These are phyloP conservation scores for Arachis monticola DNA, from an alignment of 331 rosid species.

Conservation along the genomic window DNA sequence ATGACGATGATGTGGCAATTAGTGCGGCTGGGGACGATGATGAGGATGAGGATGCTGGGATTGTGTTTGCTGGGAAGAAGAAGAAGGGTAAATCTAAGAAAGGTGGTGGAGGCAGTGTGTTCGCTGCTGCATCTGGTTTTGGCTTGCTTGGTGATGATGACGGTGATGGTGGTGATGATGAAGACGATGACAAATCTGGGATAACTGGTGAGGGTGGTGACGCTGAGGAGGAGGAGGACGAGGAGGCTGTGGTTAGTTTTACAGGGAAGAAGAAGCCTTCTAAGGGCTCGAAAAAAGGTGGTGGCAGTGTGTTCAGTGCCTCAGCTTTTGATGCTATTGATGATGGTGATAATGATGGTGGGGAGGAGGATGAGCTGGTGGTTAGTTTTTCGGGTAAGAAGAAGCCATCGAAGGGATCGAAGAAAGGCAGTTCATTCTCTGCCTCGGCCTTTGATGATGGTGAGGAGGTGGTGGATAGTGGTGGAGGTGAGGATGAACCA, in stretches of 20 bases:
- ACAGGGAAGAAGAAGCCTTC: constrained; percentile 73
- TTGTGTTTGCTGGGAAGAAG: constrained; percentile 75
- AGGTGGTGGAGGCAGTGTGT: constrained; percentile 61
- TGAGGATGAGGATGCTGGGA: constrained; percentile 41
- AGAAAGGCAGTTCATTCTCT: constrained; percentile 54
- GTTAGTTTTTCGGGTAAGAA: neutral
- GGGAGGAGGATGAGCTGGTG: constrained; percentile 41
- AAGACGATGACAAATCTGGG: constrained; percentile 49
- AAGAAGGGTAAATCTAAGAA: constrained; percentile 80
- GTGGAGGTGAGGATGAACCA: constrained; percentile 46
- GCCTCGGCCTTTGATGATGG: constrained; percentile 61
- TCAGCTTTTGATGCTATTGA: constrained; percentile 63
- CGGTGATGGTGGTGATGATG: constrained; percentile 54
- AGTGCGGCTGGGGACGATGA: neutral
- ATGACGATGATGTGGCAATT: neutral
- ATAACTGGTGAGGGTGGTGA: constrained; percentile 36
- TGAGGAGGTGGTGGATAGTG: constrained; percentile 38
- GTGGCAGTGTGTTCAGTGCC: constrained; percentile 58
- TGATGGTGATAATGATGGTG: constrained; percentile 56
- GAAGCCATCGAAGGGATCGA: neutral
- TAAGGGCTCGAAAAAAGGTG: constrained; percentile 52
- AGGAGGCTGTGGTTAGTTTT: constrained; percentile 53
- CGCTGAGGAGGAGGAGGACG: constrained; percentile 51
- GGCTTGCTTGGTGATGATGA: constrained; percentile 78
- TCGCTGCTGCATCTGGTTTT: constrained; percentile 51